Base-by-base conservation (phyloP, 2,329 filamentous ascomycete genomes). In the Hypoxylon rubiginosum region DNA sequence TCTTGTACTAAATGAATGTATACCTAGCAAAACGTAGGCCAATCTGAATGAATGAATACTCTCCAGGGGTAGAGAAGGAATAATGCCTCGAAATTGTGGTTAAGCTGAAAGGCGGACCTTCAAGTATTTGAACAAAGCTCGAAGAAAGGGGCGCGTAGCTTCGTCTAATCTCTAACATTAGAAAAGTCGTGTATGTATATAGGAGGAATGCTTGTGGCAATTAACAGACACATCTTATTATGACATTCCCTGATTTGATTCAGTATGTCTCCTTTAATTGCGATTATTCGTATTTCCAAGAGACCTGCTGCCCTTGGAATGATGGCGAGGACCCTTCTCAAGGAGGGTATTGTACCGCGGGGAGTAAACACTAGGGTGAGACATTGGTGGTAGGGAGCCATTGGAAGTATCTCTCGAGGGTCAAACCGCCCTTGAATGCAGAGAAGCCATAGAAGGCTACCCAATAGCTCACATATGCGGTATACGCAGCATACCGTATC, bases 121-220 rank as follows among this genome's bases (percentile, higher is more conserved):
- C 39, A 46, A 64, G 53, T 73, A 73, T 71, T 72, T 71, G 69
- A 70, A 71, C 59, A 50, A 34, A 34, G 15, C 4, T 45, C 21
- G 32, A 15, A 48, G 21, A 24, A 39, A 34, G 49, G 41, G 32
- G 39, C 39, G 26, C 9, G 32, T 8, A 19, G n/a, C 24, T 43
- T 21, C 28, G 45, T 49, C 46, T 32, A 58, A 17, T 53, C 60
- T 51, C 48, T 36, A 30, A 26, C 13, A 30, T 30, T 30, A 10
- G 24, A 49, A 9, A 7, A 28, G 13, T 1, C 39, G 11, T 43
- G n/a, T 19, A n/a, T 17, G 30, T 49, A 17, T 48, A 21, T 3
- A 17, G 13, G 24, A 62, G 66, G 70, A 73, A 73, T 69, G 63
- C 60, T 51, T 46, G 41, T 49, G 46, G 24, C 32, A 49, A 49